Base-by-base conservation (phyloP, 768 basidiomycete species). In the Suillus paluster region DNA sequence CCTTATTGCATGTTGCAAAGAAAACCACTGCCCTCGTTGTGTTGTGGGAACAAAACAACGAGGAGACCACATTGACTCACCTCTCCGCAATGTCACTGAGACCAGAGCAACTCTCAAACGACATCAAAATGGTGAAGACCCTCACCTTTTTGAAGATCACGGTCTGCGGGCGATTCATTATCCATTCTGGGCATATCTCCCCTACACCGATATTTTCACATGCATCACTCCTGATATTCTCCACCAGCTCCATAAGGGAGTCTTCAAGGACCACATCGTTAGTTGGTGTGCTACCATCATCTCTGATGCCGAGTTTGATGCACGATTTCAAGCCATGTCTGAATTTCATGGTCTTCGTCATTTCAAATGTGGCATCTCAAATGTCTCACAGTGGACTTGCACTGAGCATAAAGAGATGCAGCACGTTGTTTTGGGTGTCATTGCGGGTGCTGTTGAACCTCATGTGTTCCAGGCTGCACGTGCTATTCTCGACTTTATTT, bases 231-330 rank as follows among this genome's bases (percentile, higher is more conserved):
- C 77, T 19, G 71, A 81, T 69, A 42, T 82, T 14, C 76, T 83
- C 11, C 83, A 85, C 62, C 81, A 83, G 65, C 67, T 84, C 0
- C 76, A 83, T 67, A 79, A 84, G 62, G 83, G 83, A 0, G 58
- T 80, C 0, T 80, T 83, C 73, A 80, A 80, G 54, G 75, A 81
- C 55, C 81, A 83, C 55, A 56, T 80, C 3, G 69, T 76, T 0
- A 71, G 64, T 5, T 83, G 81, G 80, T 72, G 66, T 17, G 69
- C 65, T 4, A 19, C 41, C 49, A 48, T 68, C 9, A 5, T 53
- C 5, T 64, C 65, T 3, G 44, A 54, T 3, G 55, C n/a, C 3
- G 61, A 66, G n/a, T 3, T 73, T 0, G 66, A 73, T 45, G n/a
- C 30, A 5, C 52, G 62, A 3, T 67, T 69, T 34, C 23, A 59